phyloP scores from a whole-genome alignment of 2,329 filamentous ascomycete genomes.

The Hypoxylon rubiginosum region DNA sequence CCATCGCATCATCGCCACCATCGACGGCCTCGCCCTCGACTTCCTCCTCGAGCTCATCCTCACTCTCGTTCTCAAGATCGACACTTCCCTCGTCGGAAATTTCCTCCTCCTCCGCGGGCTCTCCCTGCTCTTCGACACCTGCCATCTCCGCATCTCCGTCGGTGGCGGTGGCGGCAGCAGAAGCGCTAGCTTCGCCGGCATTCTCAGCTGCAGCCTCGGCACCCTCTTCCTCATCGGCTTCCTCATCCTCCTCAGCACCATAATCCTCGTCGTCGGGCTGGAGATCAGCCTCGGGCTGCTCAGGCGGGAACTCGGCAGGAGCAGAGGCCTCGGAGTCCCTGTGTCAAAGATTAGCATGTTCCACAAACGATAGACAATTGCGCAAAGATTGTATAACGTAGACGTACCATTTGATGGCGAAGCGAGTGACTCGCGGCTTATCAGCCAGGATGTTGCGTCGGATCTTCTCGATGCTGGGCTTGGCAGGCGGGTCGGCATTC shows the following conservation, averaged over 20 bases:
- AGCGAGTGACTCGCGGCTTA: conserved; percentile 96
- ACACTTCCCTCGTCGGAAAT: conserved; percentile 77
- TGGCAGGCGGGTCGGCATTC: conserved; percentile 87
- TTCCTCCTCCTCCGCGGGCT: conserved; percentile 71
- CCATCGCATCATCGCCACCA: conserved; percentile 59
- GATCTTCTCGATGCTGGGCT: conserved; percentile 93
- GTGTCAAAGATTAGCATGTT: conserved; percentile 43
- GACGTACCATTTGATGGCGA: conserved; percentile 96
- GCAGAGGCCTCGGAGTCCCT: conserved; percentile 99
- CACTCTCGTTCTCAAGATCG: conserved; percentile 78
- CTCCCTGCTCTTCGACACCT: conserved; percentile 63
- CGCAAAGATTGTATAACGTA: not conserved
- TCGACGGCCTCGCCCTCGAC: conserved; percentile 53
- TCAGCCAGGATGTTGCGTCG: conserved; percentile 93
- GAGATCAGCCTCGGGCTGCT: conserved; percentile 95
- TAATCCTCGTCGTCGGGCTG: conserved; percentile 89
- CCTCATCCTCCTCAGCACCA: conserved; percentile 88
- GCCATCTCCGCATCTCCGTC: conserved; percentile 80
- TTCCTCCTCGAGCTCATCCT: conserved; percentile 68
- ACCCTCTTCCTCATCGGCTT: conserved; percentile 66
- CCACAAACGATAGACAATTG: not conserved
- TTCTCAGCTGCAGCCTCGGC: conserved; percentile 65
- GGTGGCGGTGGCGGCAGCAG: conserved; percentile 60
- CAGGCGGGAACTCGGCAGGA: conserved; percentile 94
- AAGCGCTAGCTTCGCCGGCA: conserved; percentile 60